phyloP scores from a whole-genome alignment of 2,329 filamentous ascomycete species.

The Aspergillus sp. region DNA sequence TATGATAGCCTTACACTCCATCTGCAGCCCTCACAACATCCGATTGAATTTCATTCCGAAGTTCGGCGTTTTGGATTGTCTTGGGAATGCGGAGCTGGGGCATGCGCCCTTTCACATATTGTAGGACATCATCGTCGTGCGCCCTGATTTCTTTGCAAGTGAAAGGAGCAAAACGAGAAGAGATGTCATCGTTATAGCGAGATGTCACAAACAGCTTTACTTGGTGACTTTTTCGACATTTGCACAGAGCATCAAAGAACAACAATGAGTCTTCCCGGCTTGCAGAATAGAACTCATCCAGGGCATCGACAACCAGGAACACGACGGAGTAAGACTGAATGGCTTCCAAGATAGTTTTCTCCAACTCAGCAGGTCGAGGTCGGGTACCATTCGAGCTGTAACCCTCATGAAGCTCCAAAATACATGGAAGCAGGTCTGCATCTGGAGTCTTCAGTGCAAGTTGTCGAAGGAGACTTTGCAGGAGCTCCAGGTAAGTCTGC shows the following conservation, averaged over 20 bases:
- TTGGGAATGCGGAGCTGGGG: too few relatives aligned
- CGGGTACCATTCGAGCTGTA: conserved; percentile 15
- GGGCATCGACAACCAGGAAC: conserved; percentile 2
- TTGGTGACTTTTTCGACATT: not conserved
- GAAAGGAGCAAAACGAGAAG: too few relatives aligned
- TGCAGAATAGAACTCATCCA: conserved; percentile 3
- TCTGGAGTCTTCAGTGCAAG: too few relatives aligned
- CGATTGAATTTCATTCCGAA: too few relatives aligned
- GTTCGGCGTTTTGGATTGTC: too few relatives aligned
- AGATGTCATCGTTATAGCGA: too few relatives aligned
- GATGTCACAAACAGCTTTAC: not conserved
- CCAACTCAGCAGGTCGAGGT: not conserved
- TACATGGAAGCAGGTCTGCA: too few relatives aligned
- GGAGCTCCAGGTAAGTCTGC: not conserved
- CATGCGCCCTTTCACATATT: too few relatives aligned
- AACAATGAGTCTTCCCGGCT: not conserved
- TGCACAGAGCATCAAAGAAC: not conserved
- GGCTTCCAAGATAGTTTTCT: not conserved
- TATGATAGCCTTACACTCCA: too few relatives aligned
- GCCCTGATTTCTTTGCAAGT: too few relatives aligned
- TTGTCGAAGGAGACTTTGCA: not conserved
- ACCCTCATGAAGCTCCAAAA: not conserved
- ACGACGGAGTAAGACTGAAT: not conserved
- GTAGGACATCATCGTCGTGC: too few relatives aligned
- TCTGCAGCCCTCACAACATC: too few relatives aligned